Conservation (phyloP, 2,329 filamentous ascomycete genomes). For the Paraphoma sp. region DNA sequence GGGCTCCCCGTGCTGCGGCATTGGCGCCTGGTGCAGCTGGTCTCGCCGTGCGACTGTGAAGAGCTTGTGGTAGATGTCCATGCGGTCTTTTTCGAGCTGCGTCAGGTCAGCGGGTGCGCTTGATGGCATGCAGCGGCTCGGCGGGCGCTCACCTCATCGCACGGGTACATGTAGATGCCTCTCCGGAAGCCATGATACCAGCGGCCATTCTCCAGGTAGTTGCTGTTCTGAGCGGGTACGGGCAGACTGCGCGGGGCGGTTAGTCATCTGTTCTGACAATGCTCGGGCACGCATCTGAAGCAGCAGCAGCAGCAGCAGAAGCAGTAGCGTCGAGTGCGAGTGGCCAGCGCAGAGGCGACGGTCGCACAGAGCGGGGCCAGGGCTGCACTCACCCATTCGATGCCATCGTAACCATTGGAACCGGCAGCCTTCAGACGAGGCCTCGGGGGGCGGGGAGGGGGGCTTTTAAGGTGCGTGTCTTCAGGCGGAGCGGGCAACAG, state of each 20-base stretch:
- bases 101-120: conserved; percentile 19
- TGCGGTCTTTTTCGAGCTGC: conserved; percentile 74
- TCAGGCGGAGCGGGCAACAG: conserved; percentile 14
- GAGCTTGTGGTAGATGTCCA: conserved; percentile 83
- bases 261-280: neutral
- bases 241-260: conserved; percentile 35
- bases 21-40: conserved; percentile 54
- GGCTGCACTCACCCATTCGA: conserved; percentile 51
- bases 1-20: conserved; percentile 48
- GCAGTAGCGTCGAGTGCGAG: neutral
- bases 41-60: conserved; percentile 69
- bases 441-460: conserved; percentile 26
- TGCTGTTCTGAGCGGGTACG: conserved; percentile 50
- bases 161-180: conserved; percentile 77
- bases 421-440: conserved; percentile 29
- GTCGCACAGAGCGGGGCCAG: conserved; percentile 43
- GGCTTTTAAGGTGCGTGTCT: conserved; percentile 20
- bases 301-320: neutral
- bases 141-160: conserved; percentile 68
- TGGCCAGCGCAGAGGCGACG: conserved; percentile 7
- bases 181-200: conserved; percentile 71
- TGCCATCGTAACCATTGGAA: conserved; percentile 53
- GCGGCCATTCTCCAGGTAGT: conserved; percentile 70
- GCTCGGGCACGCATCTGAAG: no score
- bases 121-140: neutral